Base-by-base conservation (phyloP, 208 protist species). In the Phytomonas sp. region DNA sequence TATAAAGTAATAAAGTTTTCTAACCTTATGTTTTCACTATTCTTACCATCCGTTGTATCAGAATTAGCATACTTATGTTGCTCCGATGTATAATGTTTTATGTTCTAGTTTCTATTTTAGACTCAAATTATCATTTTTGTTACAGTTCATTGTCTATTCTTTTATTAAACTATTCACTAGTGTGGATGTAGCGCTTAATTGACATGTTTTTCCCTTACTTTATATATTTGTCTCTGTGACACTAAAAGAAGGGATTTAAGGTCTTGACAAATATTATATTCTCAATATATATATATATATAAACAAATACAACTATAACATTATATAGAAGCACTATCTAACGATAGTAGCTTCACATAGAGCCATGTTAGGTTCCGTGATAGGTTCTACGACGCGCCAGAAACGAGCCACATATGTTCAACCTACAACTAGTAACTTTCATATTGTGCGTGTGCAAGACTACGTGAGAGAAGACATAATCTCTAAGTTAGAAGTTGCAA, bases 381-480 rank as follows among this genome's bases (percentile, higher is more conserved):
- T 49, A 19, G 14, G 40, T 49, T 10, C 40, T 0, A 37, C 32
- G 7, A 77, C 75, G 67, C 72, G 69, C 23, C 40, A 30, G 29
- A 52, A 26, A 8, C 37, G 60, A 4, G 32, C 70, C 0, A 73
- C 78, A 26, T 76, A 71, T 7, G 40, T 16, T 16, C 6, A 49
- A 23, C 6, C 12, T 49, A 49, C 40, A 4, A 23, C 40, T 49
- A 94, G 76, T 66, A 81, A 91, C 49, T 94, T 94, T 70, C 85
- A 91, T 69, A 66, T 75, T 26, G 85, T 87, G 7, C 82, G 86
- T 49, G 65, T 84, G 52, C 80, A 86, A 63, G 89, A 92, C 73
- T 70, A 71, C 14, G 45, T 77, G 30, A 71, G 76, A 2, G 66
- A 77, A 0, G 63, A 71, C 0, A 77, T 68, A 4, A 59, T 79